Conservation (phyloP, 305 asterid genomes). For the Ruellia speciosa region DNA sequence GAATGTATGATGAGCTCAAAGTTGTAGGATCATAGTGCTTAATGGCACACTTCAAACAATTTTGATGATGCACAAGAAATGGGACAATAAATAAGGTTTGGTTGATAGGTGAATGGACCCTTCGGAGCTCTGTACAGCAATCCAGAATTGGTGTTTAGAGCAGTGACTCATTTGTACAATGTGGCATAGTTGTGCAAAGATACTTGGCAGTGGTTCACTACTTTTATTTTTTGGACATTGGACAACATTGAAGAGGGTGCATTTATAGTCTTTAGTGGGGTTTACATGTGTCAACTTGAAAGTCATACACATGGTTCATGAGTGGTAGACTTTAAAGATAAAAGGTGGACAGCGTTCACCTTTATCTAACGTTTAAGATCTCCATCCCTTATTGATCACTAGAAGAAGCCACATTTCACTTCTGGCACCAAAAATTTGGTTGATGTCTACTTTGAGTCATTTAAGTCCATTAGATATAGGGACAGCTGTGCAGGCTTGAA, state of each 20-base stretch:
- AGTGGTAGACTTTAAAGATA: no score
- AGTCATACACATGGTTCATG: background rate
- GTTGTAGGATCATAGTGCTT: background rate
- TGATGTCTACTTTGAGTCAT: no score
- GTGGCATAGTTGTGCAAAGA: background rate
- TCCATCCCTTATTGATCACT: no score
- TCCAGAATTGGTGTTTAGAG: background rate
- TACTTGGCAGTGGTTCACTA: background rate
- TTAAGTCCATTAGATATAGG: no score
- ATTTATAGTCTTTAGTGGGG: background rate
- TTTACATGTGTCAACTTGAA: background rate
- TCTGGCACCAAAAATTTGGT: no score
- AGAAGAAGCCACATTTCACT: no score
- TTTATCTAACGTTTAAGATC: no score
- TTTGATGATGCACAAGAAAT: background rate
- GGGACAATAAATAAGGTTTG: background rate
- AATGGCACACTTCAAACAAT: background rate
- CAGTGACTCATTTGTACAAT: background rate
- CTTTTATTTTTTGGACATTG: background rate
- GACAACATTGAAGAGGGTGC: background rate
- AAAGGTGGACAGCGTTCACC: no score
- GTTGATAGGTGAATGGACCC: slow-evolving; percentile 2
- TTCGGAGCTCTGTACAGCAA: background rate
- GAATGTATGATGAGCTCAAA: background rate
- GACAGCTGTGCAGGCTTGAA: no score